Conservation (phyloP, 768 basidiomycete species). For the Mycena latifolia region DNA sequence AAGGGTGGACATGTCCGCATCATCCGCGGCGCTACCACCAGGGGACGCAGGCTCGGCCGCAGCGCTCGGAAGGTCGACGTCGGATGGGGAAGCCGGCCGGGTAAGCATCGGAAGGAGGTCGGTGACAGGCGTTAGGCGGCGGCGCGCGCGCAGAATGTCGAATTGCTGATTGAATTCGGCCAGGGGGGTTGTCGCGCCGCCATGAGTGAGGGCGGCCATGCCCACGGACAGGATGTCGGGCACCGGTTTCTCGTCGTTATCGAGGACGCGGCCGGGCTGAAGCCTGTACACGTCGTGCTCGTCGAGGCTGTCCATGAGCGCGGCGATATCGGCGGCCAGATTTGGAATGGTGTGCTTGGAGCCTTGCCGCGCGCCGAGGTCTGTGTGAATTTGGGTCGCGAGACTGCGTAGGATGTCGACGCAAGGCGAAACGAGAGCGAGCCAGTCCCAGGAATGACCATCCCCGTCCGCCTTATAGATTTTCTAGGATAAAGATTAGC, state of each 20-base stretch:
- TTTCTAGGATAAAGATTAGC: conserved; percentile 15
- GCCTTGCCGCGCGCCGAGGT: conserved; percentile 48
- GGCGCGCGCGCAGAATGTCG: conserved; percentile 27
- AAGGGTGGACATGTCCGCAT: background rate
- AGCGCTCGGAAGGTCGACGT: too few relatives aligned
- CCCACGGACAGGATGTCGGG: conserved; percentile 34
- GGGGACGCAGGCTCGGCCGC: too few relatives aligned
- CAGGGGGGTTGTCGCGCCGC: conserved; percentile 21
- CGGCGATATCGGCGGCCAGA: conserved; percentile 44
- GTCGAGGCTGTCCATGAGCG: conserved; percentile 38
- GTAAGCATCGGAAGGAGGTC: background rate
- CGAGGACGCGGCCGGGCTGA: conserved; percentile 35
- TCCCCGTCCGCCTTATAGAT: conserved; percentile 32
- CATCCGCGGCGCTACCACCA: background rate
- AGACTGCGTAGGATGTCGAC: conserved; percentile 42
- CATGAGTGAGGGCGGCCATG: conserved; percentile 27
- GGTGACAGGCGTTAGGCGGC: conserved; percentile 15
- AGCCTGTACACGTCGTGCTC: conserved; percentile 39
- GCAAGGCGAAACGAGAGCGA: conserved; percentile 29
- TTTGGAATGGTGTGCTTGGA: conserved; percentile 44
- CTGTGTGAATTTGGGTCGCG: conserved; percentile 18
- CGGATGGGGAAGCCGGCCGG: background rate
- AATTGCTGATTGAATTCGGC: conserved; percentile 34
- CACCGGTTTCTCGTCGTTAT: conserved; percentile 32
- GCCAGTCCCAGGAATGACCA: conserved; percentile 35